A percentile compares a stretch with the other conserved stretches of the same genome.
phyloP scores from a whole-genome alignment of 140 eudicot genomes.

The Stevia rebaudiana region DNA sequence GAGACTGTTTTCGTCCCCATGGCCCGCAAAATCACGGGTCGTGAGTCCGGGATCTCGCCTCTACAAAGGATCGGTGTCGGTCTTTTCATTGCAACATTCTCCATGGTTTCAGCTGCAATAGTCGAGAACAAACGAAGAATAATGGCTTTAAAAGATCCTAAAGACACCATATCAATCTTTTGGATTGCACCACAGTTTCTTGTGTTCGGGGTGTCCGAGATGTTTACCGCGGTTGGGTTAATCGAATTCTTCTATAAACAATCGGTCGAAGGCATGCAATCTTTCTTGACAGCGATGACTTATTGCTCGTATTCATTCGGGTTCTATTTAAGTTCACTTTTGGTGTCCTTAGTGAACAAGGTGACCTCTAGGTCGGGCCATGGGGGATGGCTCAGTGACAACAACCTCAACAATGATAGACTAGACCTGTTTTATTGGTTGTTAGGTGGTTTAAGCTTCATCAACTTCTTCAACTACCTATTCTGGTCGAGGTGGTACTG shows the following conservation, averaged over 20 bases:
- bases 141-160: constrained; percentile 18
- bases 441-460: constrained; percentile 59
- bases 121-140: constrained; percentile 62
- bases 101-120: constrained; percentile 79
- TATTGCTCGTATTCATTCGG: constrained; percentile 88
- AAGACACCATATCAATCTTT: constrained; percentile 47
- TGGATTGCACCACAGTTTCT: constrained; percentile 91
- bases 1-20: constrained; percentile 65
- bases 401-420: constrained; percentile 62
- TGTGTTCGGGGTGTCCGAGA: constrained; percentile 73
- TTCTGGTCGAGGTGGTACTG: constrained; percentile 86
- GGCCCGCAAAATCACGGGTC: constrained; percentile 47
- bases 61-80: constrained; percentile 70
- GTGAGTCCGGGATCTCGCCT: constrained; percentile 71
- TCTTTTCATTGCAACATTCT: constrained; percentile 73
- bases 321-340: constrained; percentile 66
- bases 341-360: constrained; percentile 71
- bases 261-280: constrained; percentile 69
- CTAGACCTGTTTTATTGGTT: constrained; percentile 82
- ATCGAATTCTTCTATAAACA: constrained; percentile 83
- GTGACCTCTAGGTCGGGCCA: constrained; percentile 44
- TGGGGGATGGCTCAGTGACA: constrained; percentile 76
- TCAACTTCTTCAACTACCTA: constrained; percentile 74
- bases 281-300: constrained; percentile 84
- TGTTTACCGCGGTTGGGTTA: constrained; percentile 86